These are phyloP conservation scores for Pseudonitzschia delicatissima DNA, from an alignment of 108 stramenopile genomes.

Conservation along the genomic window DNA sequence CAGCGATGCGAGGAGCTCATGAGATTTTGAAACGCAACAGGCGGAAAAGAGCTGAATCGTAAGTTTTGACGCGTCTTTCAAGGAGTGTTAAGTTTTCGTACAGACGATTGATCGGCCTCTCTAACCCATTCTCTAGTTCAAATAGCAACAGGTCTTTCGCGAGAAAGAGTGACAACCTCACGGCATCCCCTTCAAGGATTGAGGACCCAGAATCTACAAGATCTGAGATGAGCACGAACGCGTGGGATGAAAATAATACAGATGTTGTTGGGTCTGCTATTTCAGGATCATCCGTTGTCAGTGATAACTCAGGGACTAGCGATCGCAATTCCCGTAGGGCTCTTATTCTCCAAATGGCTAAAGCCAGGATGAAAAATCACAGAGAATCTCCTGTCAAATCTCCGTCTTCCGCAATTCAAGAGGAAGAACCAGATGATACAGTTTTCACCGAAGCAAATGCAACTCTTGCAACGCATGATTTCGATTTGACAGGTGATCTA, in stretches of 20 bases:
- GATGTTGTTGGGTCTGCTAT: constrained; percentile 53
- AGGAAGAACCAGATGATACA: constrained; percentile 2
- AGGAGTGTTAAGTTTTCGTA: no score
- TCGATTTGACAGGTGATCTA: constrained; percentile 31
- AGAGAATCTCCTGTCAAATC: constrained; percentile 22
- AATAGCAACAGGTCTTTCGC: not conserved
- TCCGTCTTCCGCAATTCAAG: constrained; percentile 11
- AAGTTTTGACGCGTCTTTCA: no score
- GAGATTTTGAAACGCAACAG: constrained; percentile 50
- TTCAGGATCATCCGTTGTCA: constrained; percentile 57
- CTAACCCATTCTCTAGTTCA: not conserved
- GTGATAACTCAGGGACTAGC: constrained; percentile 30
- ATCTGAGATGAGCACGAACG: not conserved
- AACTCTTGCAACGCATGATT: constrained; percentile 14
- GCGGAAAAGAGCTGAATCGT: constrained; percentile 39
- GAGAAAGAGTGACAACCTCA: not conserved
- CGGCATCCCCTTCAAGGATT: constrained; percentile 4
- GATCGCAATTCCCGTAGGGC: constrained; percentile 70
- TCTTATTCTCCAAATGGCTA: constrained; percentile 87
- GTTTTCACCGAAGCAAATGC: constrained; percentile 12
- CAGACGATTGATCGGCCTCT: no score
- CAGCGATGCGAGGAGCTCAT: constrained; percentile 51
- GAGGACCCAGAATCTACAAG: not conserved
- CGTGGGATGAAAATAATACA: constrained; percentile 37
- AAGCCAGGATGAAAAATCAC: constrained; percentile 76